Conservation (phyloP, 805 yeast species). For the Starmerella khaoyaiensis region DNA sequence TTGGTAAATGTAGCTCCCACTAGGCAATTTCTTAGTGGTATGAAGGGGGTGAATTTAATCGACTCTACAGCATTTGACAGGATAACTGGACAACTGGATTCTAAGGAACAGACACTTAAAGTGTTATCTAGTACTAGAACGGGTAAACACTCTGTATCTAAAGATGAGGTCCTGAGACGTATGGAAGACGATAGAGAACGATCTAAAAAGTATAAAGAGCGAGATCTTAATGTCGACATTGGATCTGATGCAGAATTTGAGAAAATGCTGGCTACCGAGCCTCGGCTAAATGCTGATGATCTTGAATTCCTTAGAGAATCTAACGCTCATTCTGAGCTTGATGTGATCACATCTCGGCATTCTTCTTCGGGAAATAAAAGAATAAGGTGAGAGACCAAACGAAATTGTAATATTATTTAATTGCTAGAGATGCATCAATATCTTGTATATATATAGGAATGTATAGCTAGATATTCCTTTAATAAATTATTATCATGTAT, state of each 20-base stretch:
- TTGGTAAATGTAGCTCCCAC: conserved; percentile 20
- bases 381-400: too few species aligned
- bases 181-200: conserved; percentile 92
- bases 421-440: too few species aligned
- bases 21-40: conserved; percentile 11
- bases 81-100: conserved; percentile 2
- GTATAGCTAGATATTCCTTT: background rate
- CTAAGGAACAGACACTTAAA: conserved; percentile 6
- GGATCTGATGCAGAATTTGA: conserved; percentile 43
- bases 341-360: too few species aligned
- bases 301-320: background rate
- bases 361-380: too few species aligned
- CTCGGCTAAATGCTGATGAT: conserved; percentile 1
- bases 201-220: conserved; percentile 67
- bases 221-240: conserved; percentile 49
- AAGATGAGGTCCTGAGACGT: conserved; percentile 51
- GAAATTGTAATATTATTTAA: too few species aligned
- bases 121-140: background rate
- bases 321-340: conserved; percentile 4
- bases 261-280: conserved; percentile 29
- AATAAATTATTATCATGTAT: too few species aligned
- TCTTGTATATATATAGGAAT: too few species aligned
- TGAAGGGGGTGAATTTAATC: conserved; percentile 6
- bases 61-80: conserved; percentile 1
- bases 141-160: conserved; percentile 21